Evolutionary conservation across 2,329 filamentous ascomycete genomes (phyloP).

Genomic region (Fusarium sp.): DNA sequence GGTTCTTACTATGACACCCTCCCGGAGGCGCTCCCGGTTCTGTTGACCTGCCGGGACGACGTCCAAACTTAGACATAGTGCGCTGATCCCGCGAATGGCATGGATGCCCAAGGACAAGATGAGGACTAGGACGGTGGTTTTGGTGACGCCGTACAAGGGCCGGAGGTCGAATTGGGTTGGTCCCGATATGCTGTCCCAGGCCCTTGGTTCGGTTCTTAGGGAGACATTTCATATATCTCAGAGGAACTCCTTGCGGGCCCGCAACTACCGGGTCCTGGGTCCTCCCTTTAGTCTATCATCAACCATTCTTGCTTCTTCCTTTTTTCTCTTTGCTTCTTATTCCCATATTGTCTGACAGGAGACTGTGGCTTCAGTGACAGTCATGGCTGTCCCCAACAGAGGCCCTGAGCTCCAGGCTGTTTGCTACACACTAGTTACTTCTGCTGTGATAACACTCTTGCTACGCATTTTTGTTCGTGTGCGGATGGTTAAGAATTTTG

Average conservation of each 20-base stretch:
- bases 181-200: slow-evolving; percentile 19
- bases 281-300: slow-evolving; percentile 29
- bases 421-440: slow-evolving; percentile 48
- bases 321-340: slow-evolving; percentile 5
- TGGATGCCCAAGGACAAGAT: slow-evolving; percentile 28
- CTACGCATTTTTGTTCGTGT: slow-evolving; percentile 55
- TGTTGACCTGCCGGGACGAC: slow-evolving; percentile 4
- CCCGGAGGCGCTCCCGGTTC: slow-evolving; percentile 13
- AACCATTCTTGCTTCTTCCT: slow-evolving; percentile 8
- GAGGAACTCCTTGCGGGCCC: slow-evolving; percentile 32
- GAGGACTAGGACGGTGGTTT: slow-evolving; percentile 17
- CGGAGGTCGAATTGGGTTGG: slow-evolving; percentile 14
- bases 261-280: slow-evolving; percentile 29
- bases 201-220: slow-evolving; percentile 10
- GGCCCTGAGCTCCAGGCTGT: slow-evolving; percentile 54
- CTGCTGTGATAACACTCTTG: slow-evolving; percentile 47
- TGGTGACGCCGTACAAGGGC: slow-evolving; percentile 28
- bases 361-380: slow-evolving; percentile 11
- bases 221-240: slow-evolving; percentile 29
- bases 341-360: slow-evolving; percentile 1
- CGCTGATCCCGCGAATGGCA: slow-evolving; percentile 18
- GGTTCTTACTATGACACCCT: background rate
- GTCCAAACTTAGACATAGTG: slow-evolving; percentile 20
- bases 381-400: slow-evolving; percentile 50
- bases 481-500: slow-evolving; percentile 55